Percentiles rank a stretch among this genome's conserved stretches.
Conservation (phyloP, 805 yeast genomes). For the Yamadazyma philogaea region DNA sequence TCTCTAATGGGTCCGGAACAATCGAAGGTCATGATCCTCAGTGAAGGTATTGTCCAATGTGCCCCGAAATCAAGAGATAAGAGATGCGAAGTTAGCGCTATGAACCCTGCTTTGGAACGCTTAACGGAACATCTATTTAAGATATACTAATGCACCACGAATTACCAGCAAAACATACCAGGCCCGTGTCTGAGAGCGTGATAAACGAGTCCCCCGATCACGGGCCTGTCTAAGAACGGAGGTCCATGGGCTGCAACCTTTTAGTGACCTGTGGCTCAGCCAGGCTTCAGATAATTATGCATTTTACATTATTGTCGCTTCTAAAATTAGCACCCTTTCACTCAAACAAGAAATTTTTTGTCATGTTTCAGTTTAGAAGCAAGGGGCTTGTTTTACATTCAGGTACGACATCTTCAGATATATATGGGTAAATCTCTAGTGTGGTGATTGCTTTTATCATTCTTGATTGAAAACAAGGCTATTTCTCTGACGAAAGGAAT, state of each 20-base stretch:
- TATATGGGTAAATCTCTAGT: too few species aligned
- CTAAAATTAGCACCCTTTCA: slow-evolving; percentile 1
- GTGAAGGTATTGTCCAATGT: not conserved
- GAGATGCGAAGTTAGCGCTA: not conserved
- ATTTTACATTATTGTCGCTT: not conserved
- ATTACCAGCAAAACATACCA: too few species aligned
- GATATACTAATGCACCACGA: too few species aligned
- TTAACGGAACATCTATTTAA: too few species aligned
- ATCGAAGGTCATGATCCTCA: slow-evolving; percentile 1
- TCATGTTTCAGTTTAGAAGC: not conserved
- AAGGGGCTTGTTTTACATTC: not conserved
- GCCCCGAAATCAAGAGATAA: not conserved
- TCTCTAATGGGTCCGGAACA: slow-evolving; percentile 7
- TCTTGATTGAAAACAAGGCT: too few species aligned
- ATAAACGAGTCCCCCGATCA: too few species aligned
- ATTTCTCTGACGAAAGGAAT: too few species aligned
- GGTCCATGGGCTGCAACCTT: too few species aligned
- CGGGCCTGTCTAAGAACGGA: too few species aligned
- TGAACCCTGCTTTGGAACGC: not conserved
- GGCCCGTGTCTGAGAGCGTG: too few species aligned
- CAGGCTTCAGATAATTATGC: not conserved
- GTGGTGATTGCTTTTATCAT: not conserved
- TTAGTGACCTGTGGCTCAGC: not conserved
- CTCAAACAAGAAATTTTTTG: not conserved
- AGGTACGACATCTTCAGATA: not conserved